Evolutionary conservation across 2,329 filamentous ascomycete species (phyloP), one percentile per base, ranked within the genome.

Genomic region (Scorias spongiosa): DNA sequence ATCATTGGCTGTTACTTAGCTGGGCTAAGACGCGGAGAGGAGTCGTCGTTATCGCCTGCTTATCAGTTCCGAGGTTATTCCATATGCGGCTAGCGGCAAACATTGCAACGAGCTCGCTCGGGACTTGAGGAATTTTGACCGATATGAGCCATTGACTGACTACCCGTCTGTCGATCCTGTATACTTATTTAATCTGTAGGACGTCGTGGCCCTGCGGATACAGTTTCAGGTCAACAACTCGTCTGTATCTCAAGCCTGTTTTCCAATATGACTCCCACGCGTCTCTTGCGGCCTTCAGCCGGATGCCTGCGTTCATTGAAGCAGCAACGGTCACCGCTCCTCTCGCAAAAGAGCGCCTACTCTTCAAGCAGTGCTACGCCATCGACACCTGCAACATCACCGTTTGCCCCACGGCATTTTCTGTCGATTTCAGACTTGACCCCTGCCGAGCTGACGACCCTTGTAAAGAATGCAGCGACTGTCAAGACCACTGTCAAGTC

Each of bases 391-490:
- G 57, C 59, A 18, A 71, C 69, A 43, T 75, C 75, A 5, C 71
- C 74, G 10, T 74, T 74, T 56, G 68, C 75, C 15, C 83, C 86
- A 41, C 81, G 91, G 51, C 89, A 96, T 71, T 72, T 98, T 42
- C 80, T 95, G 65, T 93, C 87, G 44, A 94, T 95, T 57, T 79
- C 80, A 43, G 88, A 98, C 59, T 74, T 98, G 46, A 80, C 80
- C 1, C 74, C 85, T 6, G 66, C 72, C 39, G 91, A 98, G 65
- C 78, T 98, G 56, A 76, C 79, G 29, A 78, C 76, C 18, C 75
- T 98, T 45, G 81, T 98, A 46, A 78, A 80, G 60, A 89, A 89
- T 77, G 89, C 86, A 42, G 72, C 77, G 18, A 65, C 73, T 38
- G 77, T 85, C 67, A 96, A 96, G 64, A 65, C 75, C 44, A 70